Evolutionary conservation across 768 basidiomycete genomes (phyloP).

Genomic region (Tylopilus plumbeoviolaceoides): DNA sequence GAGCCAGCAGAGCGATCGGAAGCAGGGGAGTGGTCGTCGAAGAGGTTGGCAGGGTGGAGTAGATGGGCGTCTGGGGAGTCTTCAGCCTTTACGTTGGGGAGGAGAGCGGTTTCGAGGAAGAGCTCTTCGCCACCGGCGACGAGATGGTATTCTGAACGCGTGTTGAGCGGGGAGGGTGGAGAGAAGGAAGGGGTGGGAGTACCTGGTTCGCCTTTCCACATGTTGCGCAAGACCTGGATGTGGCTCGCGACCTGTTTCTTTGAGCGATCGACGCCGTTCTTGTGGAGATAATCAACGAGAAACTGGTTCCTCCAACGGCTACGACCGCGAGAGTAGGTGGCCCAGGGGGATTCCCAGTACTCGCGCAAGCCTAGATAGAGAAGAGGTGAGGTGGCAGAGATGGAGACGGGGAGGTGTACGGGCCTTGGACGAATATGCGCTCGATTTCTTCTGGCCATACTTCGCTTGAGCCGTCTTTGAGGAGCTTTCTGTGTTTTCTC

Average conservation of each 20-base stretch:
- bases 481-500: slow-evolving; percentile 78
- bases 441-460: slow-evolving; percentile 84
- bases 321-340: slow-evolving; percentile 73
- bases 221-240: slow-evolving; percentile 79
- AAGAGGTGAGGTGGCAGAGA: slow-evolving; percentile 1
- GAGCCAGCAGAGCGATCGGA: slow-evolving; percentile 32
- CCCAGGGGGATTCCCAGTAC: slow-evolving; percentile 81
- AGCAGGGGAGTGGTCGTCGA: slow-evolving; percentile 30
- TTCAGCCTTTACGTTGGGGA: slow-evolving; percentile 54
- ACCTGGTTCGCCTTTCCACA: slow-evolving; percentile 87
- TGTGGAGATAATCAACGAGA: slow-evolving; percentile 75
- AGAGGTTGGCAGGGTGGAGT: slow-evolving; percentile 37
- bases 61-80: slow-evolving; percentile 42
- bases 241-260: slow-evolving; percentile 92
- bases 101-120: slow-evolving; percentile 45
- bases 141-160: slow-evolving; percentile 59
- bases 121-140: slow-evolving; percentile 80
- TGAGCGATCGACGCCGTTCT: slow-evolving; percentile 62
- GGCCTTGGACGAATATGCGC: slow-evolving; percentile 73
- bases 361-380: slow-evolving; percentile 59
- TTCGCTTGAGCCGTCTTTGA: slow-evolving; percentile 74
- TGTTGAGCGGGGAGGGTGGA: slow-evolving; percentile 3
- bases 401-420: not conserved
- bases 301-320: slow-evolving; percentile 83
- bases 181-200: slow-evolving; percentile 8